These are phyloP conservation scores for Neurospora sp. DNA, from an alignment of 495 filamentous ascomycete species.

Conservation along the genomic window DNA sequence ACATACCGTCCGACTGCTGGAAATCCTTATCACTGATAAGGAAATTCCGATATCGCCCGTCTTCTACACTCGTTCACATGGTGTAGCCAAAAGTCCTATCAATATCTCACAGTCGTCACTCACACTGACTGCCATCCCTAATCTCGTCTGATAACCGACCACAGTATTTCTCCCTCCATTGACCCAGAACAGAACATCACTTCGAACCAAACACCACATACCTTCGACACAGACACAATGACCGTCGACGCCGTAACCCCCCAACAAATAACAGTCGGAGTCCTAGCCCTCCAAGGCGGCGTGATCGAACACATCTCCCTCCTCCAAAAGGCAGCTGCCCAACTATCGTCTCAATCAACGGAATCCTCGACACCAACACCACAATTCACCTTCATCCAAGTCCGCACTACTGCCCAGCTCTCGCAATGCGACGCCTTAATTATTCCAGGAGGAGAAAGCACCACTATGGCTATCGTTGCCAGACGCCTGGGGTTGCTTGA, in stretches of 20 bases:
- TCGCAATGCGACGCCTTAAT: slow-evolving; percentile 70
- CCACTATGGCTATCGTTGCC: slow-evolving; percentile 84
- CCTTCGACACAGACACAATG: neutral
- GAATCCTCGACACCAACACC: neutral
- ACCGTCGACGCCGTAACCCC: neutral
- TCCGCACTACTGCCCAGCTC: slow-evolving; percentile 67
- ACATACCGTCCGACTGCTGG: neutral
- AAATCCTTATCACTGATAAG: neutral
- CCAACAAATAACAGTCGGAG: slow-evolving; percentile 55
- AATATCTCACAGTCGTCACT: neutral
- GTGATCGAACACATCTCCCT: slow-evolving; percentile 82
- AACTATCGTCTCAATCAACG: slow-evolving; percentile 6
- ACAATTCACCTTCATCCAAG: slow-evolving; percentile 57
- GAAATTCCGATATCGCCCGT: neutral
- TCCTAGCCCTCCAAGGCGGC: slow-evolving; percentile 88
- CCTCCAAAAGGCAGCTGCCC: slow-evolving; percentile 51
- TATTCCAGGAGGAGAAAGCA: slow-evolving; percentile 91
- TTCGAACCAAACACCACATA: neutral
- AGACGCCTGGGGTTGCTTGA: slow-evolving; percentile 70
- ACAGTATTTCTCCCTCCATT: neutral
- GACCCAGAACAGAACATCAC: neutral
- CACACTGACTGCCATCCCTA: neutral
- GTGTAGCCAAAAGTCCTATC: neutral
- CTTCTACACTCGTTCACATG: neutral
- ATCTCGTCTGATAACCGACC: neutral